Percentiles rank a stretch among this genome's conserved stretches.
These are phyloP conservation scores for Ceratobasidium sp. DNA, from an alignment of 1,284 basidiomycete species.

Conservation along the genomic window DNA sequence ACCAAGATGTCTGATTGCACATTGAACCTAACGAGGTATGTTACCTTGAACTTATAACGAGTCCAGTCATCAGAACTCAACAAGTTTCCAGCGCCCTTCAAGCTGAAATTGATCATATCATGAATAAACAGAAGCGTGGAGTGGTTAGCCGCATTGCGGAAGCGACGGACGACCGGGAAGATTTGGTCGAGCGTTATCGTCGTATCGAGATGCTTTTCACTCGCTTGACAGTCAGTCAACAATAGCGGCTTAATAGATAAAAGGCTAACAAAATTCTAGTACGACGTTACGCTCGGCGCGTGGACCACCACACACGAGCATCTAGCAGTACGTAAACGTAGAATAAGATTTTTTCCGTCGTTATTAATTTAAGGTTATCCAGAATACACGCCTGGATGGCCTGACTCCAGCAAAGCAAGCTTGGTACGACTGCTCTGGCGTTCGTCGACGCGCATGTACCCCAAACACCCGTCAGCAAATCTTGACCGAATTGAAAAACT, in stretches of 20 bases:
- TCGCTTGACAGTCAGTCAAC: not conserved
- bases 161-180: not conserved
- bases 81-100: not conserved
- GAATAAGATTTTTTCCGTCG: not conserved
- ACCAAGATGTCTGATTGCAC: not conserved
- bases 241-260: not conserved
- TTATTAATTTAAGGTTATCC: not conserved
- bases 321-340: not conserved
- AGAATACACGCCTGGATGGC: constrained; percentile 19
- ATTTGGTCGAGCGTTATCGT: constrained; percentile 3
- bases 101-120: not conserved
- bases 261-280: not conserved
- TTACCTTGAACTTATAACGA: not conserved
- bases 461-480: constrained; percentile 2
- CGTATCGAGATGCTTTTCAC: not conserved
- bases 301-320: constrained; percentile 32
- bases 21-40: not conserved
- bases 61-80: not conserved
- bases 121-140: not conserved
- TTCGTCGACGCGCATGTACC: constrained; percentile 23
- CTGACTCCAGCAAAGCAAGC: constrained; percentile 1
- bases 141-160: not conserved
- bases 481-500: not conserved
- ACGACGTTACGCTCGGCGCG: not conserved
- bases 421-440: not conserved